Evolutionary conservation across 2,329 filamentous ascomycete genomes (phyloP).

Genomic region (Pseudocercospora vitis): DNA sequence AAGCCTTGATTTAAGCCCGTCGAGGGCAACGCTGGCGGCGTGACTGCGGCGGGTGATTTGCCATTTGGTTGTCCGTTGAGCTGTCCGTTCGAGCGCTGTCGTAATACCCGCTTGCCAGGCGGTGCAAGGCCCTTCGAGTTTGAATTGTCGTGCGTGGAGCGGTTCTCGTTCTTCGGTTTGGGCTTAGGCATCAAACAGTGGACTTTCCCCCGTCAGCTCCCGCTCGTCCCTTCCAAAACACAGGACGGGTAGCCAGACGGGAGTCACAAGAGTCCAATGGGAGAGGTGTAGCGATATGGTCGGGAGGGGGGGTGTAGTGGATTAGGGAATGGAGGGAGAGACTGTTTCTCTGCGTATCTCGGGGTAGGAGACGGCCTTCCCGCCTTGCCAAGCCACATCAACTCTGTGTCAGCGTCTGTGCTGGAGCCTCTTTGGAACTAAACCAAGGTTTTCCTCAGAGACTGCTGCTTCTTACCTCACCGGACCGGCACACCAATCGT

Average conservation of each 20-base stretch:
- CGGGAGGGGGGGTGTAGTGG: slow-evolving; percentile 1
- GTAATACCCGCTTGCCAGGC: slow-evolving; percentile 66
- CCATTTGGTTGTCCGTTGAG: slow-evolving; percentile 47
- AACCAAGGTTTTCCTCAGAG: slow-evolving; percentile 3
- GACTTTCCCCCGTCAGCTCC: slow-evolving; percentile 25
- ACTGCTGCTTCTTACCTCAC: neutral
- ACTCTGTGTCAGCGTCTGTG: neutral
- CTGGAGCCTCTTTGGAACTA: neutral
- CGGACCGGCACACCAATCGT: neutral
- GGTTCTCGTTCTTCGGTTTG: slow-evolving; percentile 47
- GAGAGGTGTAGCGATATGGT: slow-evolving; percentile 18
- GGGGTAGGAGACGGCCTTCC: neutral
- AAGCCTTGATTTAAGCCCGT: slow-evolving; percentile 42
- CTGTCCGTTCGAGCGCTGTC: slow-evolving; percentile 49
- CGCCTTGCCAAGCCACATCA: neutral
- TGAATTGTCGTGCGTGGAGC: slow-evolving; percentile 55
- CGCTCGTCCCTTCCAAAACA: slow-evolving; percentile 29
- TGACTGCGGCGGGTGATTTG: slow-evolving; percentile 34
- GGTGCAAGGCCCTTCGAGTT: slow-evolving; percentile 87
- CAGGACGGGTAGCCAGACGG: slow-evolving; percentile 36
- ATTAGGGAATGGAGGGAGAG: neutral
- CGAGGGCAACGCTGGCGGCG: slow-evolving; percentile 43
- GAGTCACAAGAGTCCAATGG: slow-evolving; percentile 18
- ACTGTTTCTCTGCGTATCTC: neutral
- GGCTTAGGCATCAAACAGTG: slow-evolving; percentile 49